Conservation (phyloP, 345 rosid species). For the Populus deltoides region DNA sequence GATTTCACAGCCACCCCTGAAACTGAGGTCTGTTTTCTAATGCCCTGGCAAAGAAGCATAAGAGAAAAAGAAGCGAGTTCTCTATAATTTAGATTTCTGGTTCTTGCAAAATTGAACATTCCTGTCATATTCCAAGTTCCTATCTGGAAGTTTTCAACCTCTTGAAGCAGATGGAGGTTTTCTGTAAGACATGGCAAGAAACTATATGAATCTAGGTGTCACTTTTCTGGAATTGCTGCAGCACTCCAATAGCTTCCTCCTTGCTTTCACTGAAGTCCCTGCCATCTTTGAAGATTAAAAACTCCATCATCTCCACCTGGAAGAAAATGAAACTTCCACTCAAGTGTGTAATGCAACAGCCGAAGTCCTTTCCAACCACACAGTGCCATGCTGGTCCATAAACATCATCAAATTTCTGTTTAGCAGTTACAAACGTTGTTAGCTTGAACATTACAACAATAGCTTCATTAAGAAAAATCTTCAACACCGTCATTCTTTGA, state of each 20-base stretch:
- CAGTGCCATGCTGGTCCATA: conserved; percentile 51
- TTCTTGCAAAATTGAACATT: not conserved
- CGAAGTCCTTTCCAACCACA: conserved; percentile 49
- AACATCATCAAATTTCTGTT: conserved; percentile 50
- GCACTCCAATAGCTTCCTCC: conserved; percentile 44
- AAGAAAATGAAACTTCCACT: conserved; percentile 48
- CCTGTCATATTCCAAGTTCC: not conserved
- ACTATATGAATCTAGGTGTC: not conserved
- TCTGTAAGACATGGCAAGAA: not conserved
- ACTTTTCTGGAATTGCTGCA: conserved; percentile 19
- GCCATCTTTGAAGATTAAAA: conserved; percentile 51
- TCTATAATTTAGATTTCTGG: not conserved
- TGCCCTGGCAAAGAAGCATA: not conserved
- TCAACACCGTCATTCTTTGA: not conserved
- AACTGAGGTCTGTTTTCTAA: not conserved
- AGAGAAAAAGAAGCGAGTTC: not conserved
- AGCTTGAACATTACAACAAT: not conserved
- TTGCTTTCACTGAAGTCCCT: conserved; percentile 40
- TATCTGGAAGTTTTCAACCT: not conserved
- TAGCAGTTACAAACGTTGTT: not conserved
- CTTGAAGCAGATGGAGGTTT: not conserved
- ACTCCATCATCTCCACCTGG: conserved; percentile 46
- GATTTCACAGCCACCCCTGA: not conserved
- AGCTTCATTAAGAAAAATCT: not conserved
- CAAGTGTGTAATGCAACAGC: conserved; percentile 50